Conservation (phyloP, 1,284 basidiomycete genomes). For the Trichosporon inkin region DNA sequence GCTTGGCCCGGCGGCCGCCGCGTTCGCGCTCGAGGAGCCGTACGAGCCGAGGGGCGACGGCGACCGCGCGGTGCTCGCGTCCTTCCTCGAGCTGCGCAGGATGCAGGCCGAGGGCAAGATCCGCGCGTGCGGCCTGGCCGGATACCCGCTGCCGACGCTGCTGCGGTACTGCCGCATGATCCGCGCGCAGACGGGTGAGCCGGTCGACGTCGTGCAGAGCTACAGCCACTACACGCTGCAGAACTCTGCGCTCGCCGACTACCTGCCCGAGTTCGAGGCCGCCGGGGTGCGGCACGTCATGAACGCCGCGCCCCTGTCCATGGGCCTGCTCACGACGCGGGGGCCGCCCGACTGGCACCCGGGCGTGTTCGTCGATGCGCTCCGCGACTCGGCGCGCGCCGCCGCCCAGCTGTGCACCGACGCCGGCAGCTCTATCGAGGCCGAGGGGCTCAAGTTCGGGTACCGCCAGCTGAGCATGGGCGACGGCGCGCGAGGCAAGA, state of each 20-base stretch:
- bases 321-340: slow-evolving; percentile 74
- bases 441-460: slow-evolving; percentile 70
- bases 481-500: slow-evolving; percentile 21
- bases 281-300: slow-evolving; percentile 68
- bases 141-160: slow-evolving; percentile 83
- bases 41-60: slow-evolving; percentile 58
- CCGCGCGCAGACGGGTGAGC: slow-evolving; percentile 56
- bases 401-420: slow-evolving; percentile 28
- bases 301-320: slow-evolving; percentile 83
- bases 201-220: slow-evolving; percentile 71
- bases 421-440: slow-evolving; percentile 55
- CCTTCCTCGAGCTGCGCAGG: slow-evolving; percentile 65
- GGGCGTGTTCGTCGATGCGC: slow-evolving; percentile 49
- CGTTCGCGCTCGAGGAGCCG: slow-evolving; percentile 20
- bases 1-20: slow-evolving; percentile 40
- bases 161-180: slow-evolving; percentile 77
- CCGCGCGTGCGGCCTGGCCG: slow-evolving; percentile 74
- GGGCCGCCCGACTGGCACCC: slow-evolving; percentile 80
- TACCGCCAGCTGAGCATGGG: slow-evolving; percentile 54
- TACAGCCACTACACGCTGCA: slow-evolving; percentile 87
- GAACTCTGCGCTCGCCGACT: slow-evolving; percentile 64
- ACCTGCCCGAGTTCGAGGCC: slow-evolving; percentile 59
- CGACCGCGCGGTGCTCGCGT: slow-evolving; percentile 72
- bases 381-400: slow-evolving; percentile 27
- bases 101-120: slow-evolving; percentile 76